phyloP scores from a whole-genome alignment of 2,329 filamentous ascomycete species.

The Sporothrix luriei region DNA sequence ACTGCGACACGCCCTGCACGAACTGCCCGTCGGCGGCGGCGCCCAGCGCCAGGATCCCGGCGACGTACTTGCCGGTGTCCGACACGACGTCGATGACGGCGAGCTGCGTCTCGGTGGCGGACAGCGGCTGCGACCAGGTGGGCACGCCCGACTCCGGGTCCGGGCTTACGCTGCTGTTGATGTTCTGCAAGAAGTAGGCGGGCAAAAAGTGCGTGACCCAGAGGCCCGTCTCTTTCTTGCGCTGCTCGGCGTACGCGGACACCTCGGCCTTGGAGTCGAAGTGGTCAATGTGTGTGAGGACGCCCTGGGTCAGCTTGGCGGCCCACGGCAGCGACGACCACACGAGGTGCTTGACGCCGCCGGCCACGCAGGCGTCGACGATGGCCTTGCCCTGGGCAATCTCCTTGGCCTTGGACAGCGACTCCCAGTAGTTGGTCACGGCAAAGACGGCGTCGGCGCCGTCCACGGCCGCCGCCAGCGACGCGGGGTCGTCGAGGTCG shows the following conservation, averaged over 20 bases:
- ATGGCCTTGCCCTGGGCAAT: conserved; percentile 53
- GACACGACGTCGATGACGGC: conserved; percentile 43
- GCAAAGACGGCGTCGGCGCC: conserved; percentile 55
- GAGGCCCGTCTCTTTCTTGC: conserved; percentile 50
- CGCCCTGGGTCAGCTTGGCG: conserved; percentile 46
- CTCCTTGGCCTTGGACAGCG: conserved; percentile 46
- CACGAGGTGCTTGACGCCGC: conserved; percentile 36
- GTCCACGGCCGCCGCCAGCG: conserved; percentile 49
- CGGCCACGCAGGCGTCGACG: conserved; percentile 50
- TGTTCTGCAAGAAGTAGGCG: conserved; percentile 58
- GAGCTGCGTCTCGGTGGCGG: conserved; percentile 40
- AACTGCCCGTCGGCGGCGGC: conserved; percentile 3
- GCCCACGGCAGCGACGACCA: conserved; percentile 49
- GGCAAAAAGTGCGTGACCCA: conserved; percentile 51
- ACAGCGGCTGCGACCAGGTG: conserved; percentile 42
- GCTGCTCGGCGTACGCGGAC: conserved; percentile 55
- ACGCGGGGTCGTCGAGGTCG: conserved; percentile 52
- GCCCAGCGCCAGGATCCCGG: not conserved
- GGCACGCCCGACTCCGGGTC: conserved; percentile 41
- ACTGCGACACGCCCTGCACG: conserved; percentile 22
- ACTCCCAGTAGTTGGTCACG: conserved; percentile 49
- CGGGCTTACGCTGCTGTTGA: conserved; percentile 41
- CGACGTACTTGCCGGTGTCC: conserved; percentile 44
- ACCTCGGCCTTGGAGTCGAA: conserved; percentile 62
- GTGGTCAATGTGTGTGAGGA: conserved; percentile 49